These are phyloP conservation scores for Emergomyces pasteurianus DNA, from an alignment of 2,329 filamentous ascomycete genomes.

Conservation along the genomic window DNA sequence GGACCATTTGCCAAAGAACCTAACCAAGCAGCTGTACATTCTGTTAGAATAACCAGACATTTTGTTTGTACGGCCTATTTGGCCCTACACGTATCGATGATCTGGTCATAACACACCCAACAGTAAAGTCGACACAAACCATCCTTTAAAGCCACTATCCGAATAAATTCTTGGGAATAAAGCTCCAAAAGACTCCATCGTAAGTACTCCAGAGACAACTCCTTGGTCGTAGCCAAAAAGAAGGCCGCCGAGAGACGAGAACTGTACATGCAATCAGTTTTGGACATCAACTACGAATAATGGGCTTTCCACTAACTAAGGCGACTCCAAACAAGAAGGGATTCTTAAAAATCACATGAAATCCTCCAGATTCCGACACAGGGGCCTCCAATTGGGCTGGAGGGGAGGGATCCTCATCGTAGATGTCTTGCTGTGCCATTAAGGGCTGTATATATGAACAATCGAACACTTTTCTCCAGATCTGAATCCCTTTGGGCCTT, in stretches of 20 bases:
- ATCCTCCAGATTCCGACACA: conserved; percentile 11
- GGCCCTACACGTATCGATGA: background rate
- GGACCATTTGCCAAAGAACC: conserved; percentile 38
- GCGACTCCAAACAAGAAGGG: conserved; percentile 36
- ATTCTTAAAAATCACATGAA: conserved; percentile 25
- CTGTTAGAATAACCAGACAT: background rate
- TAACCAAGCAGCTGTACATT: conserved; percentile 33
- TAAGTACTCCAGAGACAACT: conserved; percentile 37
- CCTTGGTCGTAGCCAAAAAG: conserved; percentile 42
- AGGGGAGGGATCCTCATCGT: background rate
- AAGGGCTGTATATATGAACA: background rate
- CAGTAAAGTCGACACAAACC: conserved; percentile 41
- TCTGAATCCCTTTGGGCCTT: background rate
- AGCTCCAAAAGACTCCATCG: conserved; percentile 36
- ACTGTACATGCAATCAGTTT: conserved; percentile 19
- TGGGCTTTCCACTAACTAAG: conserved; percentile 17
- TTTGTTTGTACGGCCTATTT: background rate
- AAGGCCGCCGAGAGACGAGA: conserved; percentile 32
- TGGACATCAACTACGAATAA: conserved; percentile 9
- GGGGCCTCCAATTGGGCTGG: background rate
- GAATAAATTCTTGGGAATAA: conserved; percentile 30
- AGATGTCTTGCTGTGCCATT: background rate
- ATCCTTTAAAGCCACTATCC: conserved; percentile 39
- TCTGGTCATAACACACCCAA: conserved; percentile 21
- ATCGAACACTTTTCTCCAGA: background rate